phyloP scores from a whole-genome alignment of 768 basidiomycete genomes.

The Pleurotus pulmonarius region DNA sequence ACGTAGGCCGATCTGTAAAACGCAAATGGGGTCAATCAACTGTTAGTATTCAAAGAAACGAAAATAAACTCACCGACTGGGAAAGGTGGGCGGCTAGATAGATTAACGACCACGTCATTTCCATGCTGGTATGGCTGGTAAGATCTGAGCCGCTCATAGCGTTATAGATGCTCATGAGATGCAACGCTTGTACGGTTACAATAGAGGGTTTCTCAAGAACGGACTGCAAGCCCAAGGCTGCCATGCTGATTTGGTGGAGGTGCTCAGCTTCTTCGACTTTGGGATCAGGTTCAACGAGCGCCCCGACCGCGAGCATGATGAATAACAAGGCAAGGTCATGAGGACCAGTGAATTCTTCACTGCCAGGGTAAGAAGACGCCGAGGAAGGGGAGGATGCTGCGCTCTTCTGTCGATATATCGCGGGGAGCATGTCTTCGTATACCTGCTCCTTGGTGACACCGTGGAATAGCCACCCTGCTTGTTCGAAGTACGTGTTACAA shows the following conservation, averaged over 20 bases:
- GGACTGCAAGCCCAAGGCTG: conserved; percentile 62
- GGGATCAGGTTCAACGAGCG: conserved; percentile 35
- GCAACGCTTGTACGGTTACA: conserved; percentile 67
- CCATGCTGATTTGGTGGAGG: conserved; percentile 61
- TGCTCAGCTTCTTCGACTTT: conserved; percentile 48
- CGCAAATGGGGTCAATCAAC: not conserved
- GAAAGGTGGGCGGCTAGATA: conserved; percentile 63
- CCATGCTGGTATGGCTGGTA: conserved; percentile 63
- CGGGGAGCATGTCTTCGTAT: conserved; percentile 35
- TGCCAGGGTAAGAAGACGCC: not conserved
- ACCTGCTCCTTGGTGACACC: conserved; percentile 43
- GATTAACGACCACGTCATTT: conserved; percentile 66
- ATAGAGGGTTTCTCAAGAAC: conserved; percentile 70
- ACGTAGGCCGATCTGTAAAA: conserved; percentile 62
- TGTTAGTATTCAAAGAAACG: not conserved
- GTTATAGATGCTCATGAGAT: conserved; percentile 61
- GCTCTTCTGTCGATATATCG: conserved; percentile 29
- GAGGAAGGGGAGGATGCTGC: not conserved
- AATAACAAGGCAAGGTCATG: conserved; percentile 50
- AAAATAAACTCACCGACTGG: conserved; percentile 47
- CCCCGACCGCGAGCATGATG: conserved; percentile 49
- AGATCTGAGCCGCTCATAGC: conserved; percentile 66
- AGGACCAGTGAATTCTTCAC: conserved; percentile 36
- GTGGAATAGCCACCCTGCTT: conserved; percentile 51
- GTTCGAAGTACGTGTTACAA: conserved; percentile 39